These are phyloP conservation scores for Paxillus ammoniavirescens DNA, from an alignment of 768 basidiomycete genomes.

Conservation along the genomic window DNA sequence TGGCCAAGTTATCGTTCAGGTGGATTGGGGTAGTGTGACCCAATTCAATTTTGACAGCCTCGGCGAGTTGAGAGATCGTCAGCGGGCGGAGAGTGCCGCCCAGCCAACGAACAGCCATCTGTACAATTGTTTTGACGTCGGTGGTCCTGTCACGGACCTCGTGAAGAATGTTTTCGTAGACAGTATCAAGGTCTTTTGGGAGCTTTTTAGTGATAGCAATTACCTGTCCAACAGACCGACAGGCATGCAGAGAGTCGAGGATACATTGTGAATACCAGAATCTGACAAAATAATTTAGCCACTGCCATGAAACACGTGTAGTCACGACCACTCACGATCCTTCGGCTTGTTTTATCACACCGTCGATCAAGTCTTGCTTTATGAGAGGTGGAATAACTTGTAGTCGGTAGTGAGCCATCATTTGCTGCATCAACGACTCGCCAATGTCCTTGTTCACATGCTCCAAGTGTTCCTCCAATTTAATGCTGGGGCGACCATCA, in stretches of 20 bases:
- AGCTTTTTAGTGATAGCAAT: conserved; percentile 16
- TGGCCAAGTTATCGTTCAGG: conserved; percentile 25
- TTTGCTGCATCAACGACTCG: conserved; percentile 23
- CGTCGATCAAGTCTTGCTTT: conserved; percentile 21
- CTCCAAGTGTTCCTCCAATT: conserved; percentile 22
- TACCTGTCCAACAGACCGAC: conserved; percentile 24
- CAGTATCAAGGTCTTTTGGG: conserved; percentile 19
- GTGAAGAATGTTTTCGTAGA: conserved; percentile 21
- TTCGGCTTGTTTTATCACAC: conserved; percentile 3
- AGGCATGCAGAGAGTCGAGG: conserved; percentile 18
- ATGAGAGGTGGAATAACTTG: conserved; percentile 20
- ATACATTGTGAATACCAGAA: too few species aligned
- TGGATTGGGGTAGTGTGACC: conserved; percentile 16
- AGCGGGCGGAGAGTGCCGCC: conserved; percentile 26
- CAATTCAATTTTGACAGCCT: conserved; percentile 29
- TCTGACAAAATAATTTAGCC: too few species aligned
- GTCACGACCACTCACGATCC: conserved; percentile 1
- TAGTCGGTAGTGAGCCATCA: conserved; percentile 23
- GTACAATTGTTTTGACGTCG: conserved; percentile 25
- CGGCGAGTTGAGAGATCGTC: conserved; percentile 27
- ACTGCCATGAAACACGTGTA: too few species aligned
- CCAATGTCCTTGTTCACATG: conserved; percentile 22
- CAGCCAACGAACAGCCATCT: conserved; percentile 22
- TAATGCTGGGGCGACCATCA: conserved; percentile 15
- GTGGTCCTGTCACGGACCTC: conserved; percentile 21